Base-by-base conservation (phyloP, 306 rosid species). In the Prinsepia uniflora region DNA sequence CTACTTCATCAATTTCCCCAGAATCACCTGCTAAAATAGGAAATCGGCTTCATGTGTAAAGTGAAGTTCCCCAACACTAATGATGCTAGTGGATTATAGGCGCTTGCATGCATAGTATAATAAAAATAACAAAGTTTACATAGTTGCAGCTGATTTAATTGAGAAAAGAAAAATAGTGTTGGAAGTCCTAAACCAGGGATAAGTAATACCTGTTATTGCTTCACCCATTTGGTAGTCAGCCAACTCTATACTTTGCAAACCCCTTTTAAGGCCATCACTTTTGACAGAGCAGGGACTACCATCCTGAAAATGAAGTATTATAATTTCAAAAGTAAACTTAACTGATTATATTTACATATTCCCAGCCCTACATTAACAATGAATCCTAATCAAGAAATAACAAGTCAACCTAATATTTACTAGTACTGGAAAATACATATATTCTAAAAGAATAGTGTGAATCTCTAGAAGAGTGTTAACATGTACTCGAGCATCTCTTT, bases 241-340 rank as follows among this genome's bases (percentile, higher is more conserved):
- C 4, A 89, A 55, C 59, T 86, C 90, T 73, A 64, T 71, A 49
- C 80, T 75, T 65, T 88, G 99, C 81, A 95, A 84, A 78, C 88
- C 90, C 86, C 96, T 89, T 82, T 86, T 95, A 57, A 91, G 87
- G 70, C 96, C 96, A 77, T 95, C 99, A 63, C 79, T 70, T 84
- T 89, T 95, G 17, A 77, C 78, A 64, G 79, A 65, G 89, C 88
- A 87, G 22, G 85, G 50, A 71, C 67, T 73, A 41, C 81, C 86
- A 86, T 85, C 97, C 99, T 95, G 96, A 71, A 85, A 63, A 78
- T 55, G 70, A 65, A 39, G 72, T 77, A 73, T 69, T 63, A 59
- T 73, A 41, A 62, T 55, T 69, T 63, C 55, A 79, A 64, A 55
- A 54, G 53, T 75, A 70, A 55, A 63, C 30, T 65, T 50, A 73